These are phyloP conservation scores for Coniosporium tulheliwenetii DNA, from an alignment of 2,329 filamentous ascomycete genomes.

Conservation along the genomic window DNA sequence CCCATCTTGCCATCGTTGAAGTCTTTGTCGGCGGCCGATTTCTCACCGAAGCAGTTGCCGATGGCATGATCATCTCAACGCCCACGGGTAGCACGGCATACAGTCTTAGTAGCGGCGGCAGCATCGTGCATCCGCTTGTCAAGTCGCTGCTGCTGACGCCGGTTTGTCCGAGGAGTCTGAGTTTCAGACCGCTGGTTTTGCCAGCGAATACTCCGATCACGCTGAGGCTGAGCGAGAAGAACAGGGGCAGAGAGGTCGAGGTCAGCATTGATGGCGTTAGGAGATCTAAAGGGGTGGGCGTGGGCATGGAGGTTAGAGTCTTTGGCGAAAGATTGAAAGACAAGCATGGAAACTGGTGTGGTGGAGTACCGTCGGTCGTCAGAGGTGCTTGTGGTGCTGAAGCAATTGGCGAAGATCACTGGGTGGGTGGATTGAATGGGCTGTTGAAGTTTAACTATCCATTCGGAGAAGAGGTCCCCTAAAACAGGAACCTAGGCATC, in stretches of 20 bases:
- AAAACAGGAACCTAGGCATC: neutral
- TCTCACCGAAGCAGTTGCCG: constrained; percentile 83
- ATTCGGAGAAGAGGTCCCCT: constrained; percentile 52
- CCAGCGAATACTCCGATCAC: constrained; percentile 75
- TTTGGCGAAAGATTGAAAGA: constrained; percentile 63
- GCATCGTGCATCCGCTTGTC: constrained; percentile 87
- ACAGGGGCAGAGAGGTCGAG: constrained; percentile 31
- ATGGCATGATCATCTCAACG: constrained; percentile 87
- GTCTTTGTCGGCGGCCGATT: constrained; percentile 81
- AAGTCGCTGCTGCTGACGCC: constrained; percentile 80
- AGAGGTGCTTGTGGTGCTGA: constrained; percentile 36
- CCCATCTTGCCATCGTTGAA: constrained; percentile 82
- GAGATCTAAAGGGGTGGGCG: constrained; percentile 23
- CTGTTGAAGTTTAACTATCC: constrained; percentile 95
- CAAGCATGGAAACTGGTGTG: constrained; percentile 38
- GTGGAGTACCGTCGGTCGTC: constrained; percentile 87
- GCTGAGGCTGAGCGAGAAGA: constrained; percentile 56
- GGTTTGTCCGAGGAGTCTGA: constrained; percentile 83
- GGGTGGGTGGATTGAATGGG: constrained; percentile 89
- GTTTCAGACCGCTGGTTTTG: constrained; percentile 80
- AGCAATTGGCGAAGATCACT: constrained; percentile 60
- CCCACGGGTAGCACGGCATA: constrained; percentile 94
- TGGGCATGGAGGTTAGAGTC: constrained; percentile 62
- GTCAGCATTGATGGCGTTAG: constrained; percentile 33
- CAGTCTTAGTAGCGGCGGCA: constrained; percentile 79